Evolutionary conservation across 83 land plant genomes (phyloP).

Genomic region (Picea abies): DNA sequence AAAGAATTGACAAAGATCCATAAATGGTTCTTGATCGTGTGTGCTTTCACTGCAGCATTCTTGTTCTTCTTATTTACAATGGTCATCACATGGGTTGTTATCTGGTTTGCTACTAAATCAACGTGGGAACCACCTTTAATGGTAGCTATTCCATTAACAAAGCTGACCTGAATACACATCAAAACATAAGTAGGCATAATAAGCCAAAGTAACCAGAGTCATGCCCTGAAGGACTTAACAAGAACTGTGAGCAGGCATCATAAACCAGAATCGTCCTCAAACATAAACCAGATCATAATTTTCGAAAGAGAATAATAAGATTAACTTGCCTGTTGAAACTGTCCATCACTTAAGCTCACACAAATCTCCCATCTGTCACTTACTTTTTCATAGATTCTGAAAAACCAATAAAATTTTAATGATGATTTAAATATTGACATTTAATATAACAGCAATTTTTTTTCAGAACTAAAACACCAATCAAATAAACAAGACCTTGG

Average conservation of each 20-base stretch:
- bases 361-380: constrained; percentile 95
- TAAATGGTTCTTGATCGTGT: constrained; percentile 79
- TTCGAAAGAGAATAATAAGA: neutral
- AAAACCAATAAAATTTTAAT: neutral
- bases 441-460: too few species aligned
- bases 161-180: constrained; percentile 73
- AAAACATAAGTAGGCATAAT: neutral
- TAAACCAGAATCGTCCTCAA: neutral
- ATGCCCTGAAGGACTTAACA: too few species aligned
- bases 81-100: constrained; percentile 55
- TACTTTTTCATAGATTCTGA: constrained; percentile 66
- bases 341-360: constrained; percentile 91
- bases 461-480: too few species aligned
- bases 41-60: constrained; percentile 80
- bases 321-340: constrained; percentile 89
- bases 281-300: neutral
- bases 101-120: constrained; percentile 84
- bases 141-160: constrained; percentile 91
- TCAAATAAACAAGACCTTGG: too few species aligned
- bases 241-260: neutral
- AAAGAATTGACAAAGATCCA: constrained; percentile 99
- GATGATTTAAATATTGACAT: too few species aligned
- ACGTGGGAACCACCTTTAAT: constrained; percentile 98
- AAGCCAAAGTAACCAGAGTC: neutral
- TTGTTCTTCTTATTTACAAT: constrained; percentile 95